Evolutionary conservation across 2,329 filamentous ascomycete species (phyloP), one percentile per base, ranked within the genome.

Genomic region (Colletotrichum gigasporum): DNA sequence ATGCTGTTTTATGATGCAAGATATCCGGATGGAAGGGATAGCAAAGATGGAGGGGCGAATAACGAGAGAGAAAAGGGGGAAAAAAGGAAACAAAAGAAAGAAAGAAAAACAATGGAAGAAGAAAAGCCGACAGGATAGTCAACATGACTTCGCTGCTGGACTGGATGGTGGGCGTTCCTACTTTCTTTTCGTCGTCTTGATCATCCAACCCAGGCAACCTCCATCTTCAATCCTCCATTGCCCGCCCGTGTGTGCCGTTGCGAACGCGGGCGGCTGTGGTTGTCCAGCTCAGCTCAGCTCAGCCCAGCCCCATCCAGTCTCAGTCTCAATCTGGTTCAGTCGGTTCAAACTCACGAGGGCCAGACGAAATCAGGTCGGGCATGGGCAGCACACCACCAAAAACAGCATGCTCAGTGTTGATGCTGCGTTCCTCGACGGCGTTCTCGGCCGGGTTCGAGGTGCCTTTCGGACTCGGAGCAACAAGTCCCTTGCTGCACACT

Each of bases 381-480:
- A 45, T 44, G 20, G 41, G 20, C 41, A 14, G 14, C n/a, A 14
- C 41, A 44, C n/a, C n/a, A n/a, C n/a, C n/a, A n/a, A n/a, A n/a
- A n/a, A n/a, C n/a, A n/a, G n/a, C n/a, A n/a, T n/a, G n/a, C n/a
- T n/a, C n/a, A 9, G 30, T 41, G 44, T 8, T 16, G 18, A n/a
- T 16, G 20, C n/a, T 11, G 37, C 35, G 26, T 52, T 52, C 26
- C 34, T 18, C 34, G 18, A n/a, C 26, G 6, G 14, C 26, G 28
- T 28, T 53, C 48, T 60, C 56, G 56, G 56, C 56, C 48, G 48
- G 48, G 48, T 54, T 51, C 47, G 16, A 30, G 26, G 47, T 39
- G 28, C n/a, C 24, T 16, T 59, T 52, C 34, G 56, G 56, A 60
- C 22, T 54, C 22, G 56, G 30, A 35, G 47, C 37, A 53, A 28